phyloP scores from a whole-genome alignment of 495 filamentous ascomycete species.

The Talaromyces ruber region DNA sequence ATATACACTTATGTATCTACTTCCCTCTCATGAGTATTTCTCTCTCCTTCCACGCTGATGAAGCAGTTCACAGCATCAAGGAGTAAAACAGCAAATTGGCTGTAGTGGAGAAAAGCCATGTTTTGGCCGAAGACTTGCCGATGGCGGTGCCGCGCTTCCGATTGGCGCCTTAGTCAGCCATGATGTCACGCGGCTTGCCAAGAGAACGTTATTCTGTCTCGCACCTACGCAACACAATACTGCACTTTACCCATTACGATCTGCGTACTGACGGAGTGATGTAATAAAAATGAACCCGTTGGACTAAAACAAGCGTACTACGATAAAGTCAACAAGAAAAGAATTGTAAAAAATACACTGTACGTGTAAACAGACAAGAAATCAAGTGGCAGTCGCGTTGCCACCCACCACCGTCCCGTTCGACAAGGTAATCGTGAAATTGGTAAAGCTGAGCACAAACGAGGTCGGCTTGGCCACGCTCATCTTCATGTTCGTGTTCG shows the following conservation, averaged over 20 bases:
- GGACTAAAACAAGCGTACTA: too few relatives aligned
- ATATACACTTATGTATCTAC: too few relatives aligned
- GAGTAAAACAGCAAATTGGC: background rate
- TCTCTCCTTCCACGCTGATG: too few relatives aligned
- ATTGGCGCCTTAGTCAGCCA: conserved; percentile 1
- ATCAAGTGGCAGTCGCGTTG: conserved; percentile 6
- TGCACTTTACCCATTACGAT: too few relatives aligned
- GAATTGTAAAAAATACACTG: too few relatives aligned
- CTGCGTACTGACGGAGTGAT: too few relatives aligned
- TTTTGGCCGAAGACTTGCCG: background rate
- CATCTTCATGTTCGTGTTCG: conserved; percentile 6
- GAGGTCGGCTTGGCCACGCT: conserved; percentile 10
- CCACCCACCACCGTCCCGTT: conserved; percentile 31
- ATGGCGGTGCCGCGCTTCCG: background rate
- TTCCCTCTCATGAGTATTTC: too few relatives aligned
- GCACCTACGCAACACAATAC: too few relatives aligned
- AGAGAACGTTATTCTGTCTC: background rate
- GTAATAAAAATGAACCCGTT: background rate
- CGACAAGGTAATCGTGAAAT: conserved; percentile 30
- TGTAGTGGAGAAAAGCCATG: background rate
- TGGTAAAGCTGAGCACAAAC: conserved; percentile 33
- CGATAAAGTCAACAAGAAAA: conserved; percentile 1
- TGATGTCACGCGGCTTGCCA: background rate
- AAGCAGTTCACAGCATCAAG: too few relatives aligned
- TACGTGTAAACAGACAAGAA: too few relatives aligned